Evolutionary conservation across 768 basidiomycete genomes (phyloP).

Genomic region (Rhodotorula graminis): DNA sequence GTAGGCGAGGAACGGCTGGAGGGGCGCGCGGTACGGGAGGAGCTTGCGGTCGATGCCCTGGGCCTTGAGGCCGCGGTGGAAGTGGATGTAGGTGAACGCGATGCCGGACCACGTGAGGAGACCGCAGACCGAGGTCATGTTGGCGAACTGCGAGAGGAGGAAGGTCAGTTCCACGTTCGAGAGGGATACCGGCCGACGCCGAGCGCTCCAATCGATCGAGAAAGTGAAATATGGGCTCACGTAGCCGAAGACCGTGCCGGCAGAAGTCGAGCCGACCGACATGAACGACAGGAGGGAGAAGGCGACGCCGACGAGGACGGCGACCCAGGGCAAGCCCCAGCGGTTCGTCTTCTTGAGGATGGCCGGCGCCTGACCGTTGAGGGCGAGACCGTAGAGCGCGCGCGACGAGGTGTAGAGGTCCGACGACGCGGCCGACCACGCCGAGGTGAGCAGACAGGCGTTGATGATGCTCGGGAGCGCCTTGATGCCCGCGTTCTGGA

Average conservation of each 20-base stretch:
- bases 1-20: constrained; percentile 60
- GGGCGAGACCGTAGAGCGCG: constrained; percentile 47
- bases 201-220: too few relatives aligned
- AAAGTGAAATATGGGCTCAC: constrained; percentile 45
- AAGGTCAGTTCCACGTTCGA: neutral
- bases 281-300: constrained; percentile 45
- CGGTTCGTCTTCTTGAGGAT: constrained; percentile 47
- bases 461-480: constrained; percentile 51
- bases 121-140: constrained; percentile 22
- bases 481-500: constrained; percentile 48
- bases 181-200: neutral
- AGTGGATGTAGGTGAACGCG: constrained; percentile 20
- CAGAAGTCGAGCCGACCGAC: constrained; percentile 20
- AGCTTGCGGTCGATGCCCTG: constrained; percentile 53
- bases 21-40: constrained; percentile 46
- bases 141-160: neutral
- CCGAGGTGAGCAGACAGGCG: constrained; percentile 48
- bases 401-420: constrained; percentile 44
- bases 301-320: constrained; percentile 44
- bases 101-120: constrained; percentile 32
- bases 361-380: constrained; percentile 47
- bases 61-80: constrained; percentile 9
- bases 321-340: constrained; percentile 46
- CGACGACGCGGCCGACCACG: constrained; percentile 48
- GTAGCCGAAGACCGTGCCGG: constrained; percentile 47